Base-by-base conservation (phyloP, 2,329 filamentous ascomycete genomes). In the Pseudogymnoascus sp. region DNA sequence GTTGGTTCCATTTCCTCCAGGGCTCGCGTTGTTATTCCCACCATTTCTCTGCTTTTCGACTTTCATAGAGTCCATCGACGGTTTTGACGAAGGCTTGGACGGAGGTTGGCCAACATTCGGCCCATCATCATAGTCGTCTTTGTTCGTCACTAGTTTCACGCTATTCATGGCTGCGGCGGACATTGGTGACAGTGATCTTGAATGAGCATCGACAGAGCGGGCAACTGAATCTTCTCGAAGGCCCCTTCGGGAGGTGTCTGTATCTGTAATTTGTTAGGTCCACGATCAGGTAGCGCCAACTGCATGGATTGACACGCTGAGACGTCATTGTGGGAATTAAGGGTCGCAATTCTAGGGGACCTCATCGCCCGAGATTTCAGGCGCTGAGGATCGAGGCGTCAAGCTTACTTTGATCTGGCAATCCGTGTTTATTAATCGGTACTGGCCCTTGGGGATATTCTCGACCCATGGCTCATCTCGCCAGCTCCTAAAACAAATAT, bases 111-210 rank as follows among this genome's bases (percentile, higher is more conserved):
- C 8, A 10, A 8, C 41, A 10, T 19, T 12, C 12, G 15, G 37
- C 37, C 15, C 38, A 23, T 41, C 38, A n/a, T 57, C 55, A 9
- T 35, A 23, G 55, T 57, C 55, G 30, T 57, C 55, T 37, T 18
- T 52, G 45, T 52, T 52, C 26, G 55, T 38, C 33, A 57, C 55
- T 18, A 57, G 55, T 33, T 57, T 61, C 35, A 62, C 52, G 38
- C 62, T 62, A 58, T 70, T 71, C 68, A 71, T 69, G 56, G 64
- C 62, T 63, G 62, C 67, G 15, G 60, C 57, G 34, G 68, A 67
- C 21, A 66, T 52, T 21, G 67, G 67, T 5, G 68, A 67, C 48
- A 69, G 65, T 2, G 66, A 64, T 59, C 65, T 63, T 57, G 61
- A 23, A 35, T 62, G 62, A 35, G 61, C 66, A 66, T 66, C 60